Evolutionary conservation across 2,329 filamentous ascomycete genomes (phyloP).

Genomic region (Diaporthe amygdali): DNA sequence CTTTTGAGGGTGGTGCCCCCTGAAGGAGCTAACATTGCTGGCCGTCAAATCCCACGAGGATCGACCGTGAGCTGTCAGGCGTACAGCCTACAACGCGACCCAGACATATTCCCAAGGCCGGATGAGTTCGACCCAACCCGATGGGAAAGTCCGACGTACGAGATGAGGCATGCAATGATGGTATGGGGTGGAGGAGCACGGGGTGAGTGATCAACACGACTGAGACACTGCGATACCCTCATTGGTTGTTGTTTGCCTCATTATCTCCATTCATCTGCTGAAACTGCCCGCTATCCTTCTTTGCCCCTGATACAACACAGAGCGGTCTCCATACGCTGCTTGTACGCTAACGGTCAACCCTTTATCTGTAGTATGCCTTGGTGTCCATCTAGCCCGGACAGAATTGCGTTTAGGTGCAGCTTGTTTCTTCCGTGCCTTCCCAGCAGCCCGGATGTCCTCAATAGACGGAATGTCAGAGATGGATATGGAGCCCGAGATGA

Average conservation of each 20-base stretch:
- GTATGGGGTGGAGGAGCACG: conserved; percentile 36
- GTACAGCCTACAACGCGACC: conserved; percentile 52
- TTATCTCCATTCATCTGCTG: not conserved
- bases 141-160: conserved; percentile 39
- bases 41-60: conserved; percentile 45
- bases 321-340: not conserved
- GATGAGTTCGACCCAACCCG: conserved; percentile 40
- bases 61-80: conserved; percentile 47
- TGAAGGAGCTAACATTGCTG: conserved; percentile 43
- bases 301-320: not conserved
- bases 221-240: not conserved
- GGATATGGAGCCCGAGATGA: conserved; percentile 33
- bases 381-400: conserved; percentile 58
- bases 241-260: too few species aligned
- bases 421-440: conserved; percentile 49
- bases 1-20: conserved; percentile 46
- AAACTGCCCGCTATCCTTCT: not conserved
- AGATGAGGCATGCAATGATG: conserved; percentile 34
- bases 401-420: conserved; percentile 55
- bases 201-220: conserved; percentile 25
- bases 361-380: conserved; percentile 47
- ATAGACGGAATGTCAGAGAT: conserved; percentile 35
- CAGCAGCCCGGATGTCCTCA: conserved; percentile 33
- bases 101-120: conserved; percentile 45
- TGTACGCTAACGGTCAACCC: not conserved